These are phyloP conservation scores for Aspergillus brunneoviolaceus DNA, from an alignment of 2,329 filamentous ascomycete species.

Conservation along the genomic window DNA sequence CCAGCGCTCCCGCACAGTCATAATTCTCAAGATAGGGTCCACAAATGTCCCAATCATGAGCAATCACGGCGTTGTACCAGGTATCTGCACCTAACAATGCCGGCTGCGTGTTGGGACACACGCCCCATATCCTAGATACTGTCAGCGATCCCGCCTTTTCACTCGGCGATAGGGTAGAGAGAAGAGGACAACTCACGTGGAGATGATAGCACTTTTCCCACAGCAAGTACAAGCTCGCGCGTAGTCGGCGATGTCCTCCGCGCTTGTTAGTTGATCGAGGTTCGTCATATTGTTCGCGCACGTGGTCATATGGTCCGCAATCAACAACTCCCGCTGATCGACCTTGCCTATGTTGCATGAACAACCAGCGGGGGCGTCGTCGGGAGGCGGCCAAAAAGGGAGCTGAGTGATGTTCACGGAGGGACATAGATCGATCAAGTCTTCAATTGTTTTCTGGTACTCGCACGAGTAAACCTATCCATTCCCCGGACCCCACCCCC, in stretches of 20 bases:
- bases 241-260: constrained; percentile 1
- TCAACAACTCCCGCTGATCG: not conserved
- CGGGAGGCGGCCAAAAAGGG: constrained; percentile 20
- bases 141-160: not conserved
- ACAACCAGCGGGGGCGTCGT: constrained; percentile 17
- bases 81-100: constrained; percentile 9
- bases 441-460: not conserved
- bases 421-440: constrained; percentile 6
- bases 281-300: not conserved
- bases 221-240: constrained; percentile 17
- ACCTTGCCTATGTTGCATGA: constrained; percentile 21
- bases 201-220: constrained; percentile 16
- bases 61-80: not conserved
- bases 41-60: constrained; percentile 16
- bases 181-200: constrained; percentile 9
- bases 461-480: too few species aligned
- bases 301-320: not conserved
- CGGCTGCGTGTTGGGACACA: constrained; percentile 18
- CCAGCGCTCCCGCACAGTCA: constrained; percentile 17
- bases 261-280: not conserved
- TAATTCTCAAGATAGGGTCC: constrained; percentile 12
- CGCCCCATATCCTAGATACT: constrained; percentile 13
- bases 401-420: constrained; percentile 10
- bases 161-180: too few species aligned
- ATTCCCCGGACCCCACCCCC: too few species aligned